phyloP scores from a whole-genome alignment of 108 stramenopile genomes.

The Fistulifera pelliculosa region DNA sequence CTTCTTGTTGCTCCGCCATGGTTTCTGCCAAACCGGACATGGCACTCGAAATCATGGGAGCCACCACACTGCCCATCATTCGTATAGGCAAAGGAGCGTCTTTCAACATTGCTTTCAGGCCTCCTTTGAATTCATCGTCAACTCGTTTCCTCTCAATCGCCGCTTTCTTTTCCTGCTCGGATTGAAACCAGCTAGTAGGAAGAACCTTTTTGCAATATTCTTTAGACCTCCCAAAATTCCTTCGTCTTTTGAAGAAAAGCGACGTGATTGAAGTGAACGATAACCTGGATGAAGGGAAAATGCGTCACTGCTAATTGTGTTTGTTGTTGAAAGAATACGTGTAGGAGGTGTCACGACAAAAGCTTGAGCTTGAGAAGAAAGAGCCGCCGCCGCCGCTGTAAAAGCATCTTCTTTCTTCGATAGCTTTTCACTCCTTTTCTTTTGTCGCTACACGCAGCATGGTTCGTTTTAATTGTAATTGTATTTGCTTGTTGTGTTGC shows the following conservation, averaged over 20 bases:
- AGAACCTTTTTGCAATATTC: slow-evolving; percentile 26
- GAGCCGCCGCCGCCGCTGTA: no score
- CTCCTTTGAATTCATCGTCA: slow-evolving; percentile 41
- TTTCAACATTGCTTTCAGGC: slow-evolving; percentile 40
- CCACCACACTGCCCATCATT: slow-evolving; percentile 50
- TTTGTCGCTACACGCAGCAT: no score
- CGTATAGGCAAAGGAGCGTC: slow-evolving; percentile 67
- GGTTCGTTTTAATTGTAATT: no score
- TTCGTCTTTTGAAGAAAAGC: not conserved
- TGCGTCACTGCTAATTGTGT: no score
- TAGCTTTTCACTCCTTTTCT: no score
- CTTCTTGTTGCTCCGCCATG: slow-evolving; percentile 48
- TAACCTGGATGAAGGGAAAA: no score
- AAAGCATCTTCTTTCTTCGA: no score
- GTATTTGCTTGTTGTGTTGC: no score
- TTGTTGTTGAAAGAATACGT: no score
- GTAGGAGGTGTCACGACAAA: no score
- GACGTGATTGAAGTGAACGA: slow-evolving; percentile 2
- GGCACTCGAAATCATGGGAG: slow-evolving; percentile 39
- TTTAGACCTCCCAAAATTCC: slow-evolving; percentile 12
- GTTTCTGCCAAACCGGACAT: slow-evolving; percentile 41
- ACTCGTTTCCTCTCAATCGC: slow-evolving; percentile 13
- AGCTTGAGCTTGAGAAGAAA: no score
- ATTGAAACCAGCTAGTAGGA: slow-evolving; percentile 30
- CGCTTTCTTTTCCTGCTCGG: slow-evolving; percentile 44